Evolutionary conservation across 2,329 filamentous ascomycete genomes (phyloP), one percentile per base, ranked within the genome.

Genomic region (Venturia pyrina): DNA sequence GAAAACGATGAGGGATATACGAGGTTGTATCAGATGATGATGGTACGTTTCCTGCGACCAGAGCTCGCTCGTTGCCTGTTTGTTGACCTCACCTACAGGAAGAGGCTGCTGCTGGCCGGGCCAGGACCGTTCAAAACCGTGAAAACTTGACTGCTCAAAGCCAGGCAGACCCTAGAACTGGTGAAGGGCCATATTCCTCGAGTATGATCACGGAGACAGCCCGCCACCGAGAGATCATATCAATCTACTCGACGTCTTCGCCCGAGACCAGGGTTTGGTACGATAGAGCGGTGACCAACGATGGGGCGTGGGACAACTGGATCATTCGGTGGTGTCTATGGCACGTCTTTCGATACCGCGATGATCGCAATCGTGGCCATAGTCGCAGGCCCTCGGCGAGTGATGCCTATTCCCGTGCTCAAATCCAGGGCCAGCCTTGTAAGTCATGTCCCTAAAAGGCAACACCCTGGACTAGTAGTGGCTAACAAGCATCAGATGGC

Each of bases 261-360:
- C 70, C 70, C 1, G 71, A 76, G 19, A 80, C 79, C 7, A 72
- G 70, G 60, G 70, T 71, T 1, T 76, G 76, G 60, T 82, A 80
- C 68, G 74, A 78, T 21, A 71, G 75, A 60, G 80, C 79, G 17
- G 73, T 73, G 34, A 78, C 78, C 65, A 71, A 70, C 21, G 76
- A 76, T 62, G 74, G 74, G 11, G 73, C 76, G 11, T 77, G 80
- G 68, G 77, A 78, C 68, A 82, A 82, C 65, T 82, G 80, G 80
- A 77, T 82, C 46, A 80, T 80, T 40, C 73, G 77, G n/a, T 82
- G 80, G 80, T 78, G 79, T 68, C 74, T 82, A 6, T 82, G 80
- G 80, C 80, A 82, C 69, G 78, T 79, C 67, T 82, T 81, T 68
- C 77, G 80, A n/a, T 81, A 79, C 68, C 72, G 75, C 32, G 76